Conservation (phyloP, 768 basidiomycete species). For the Hygrophorus pudorinus region DNA sequence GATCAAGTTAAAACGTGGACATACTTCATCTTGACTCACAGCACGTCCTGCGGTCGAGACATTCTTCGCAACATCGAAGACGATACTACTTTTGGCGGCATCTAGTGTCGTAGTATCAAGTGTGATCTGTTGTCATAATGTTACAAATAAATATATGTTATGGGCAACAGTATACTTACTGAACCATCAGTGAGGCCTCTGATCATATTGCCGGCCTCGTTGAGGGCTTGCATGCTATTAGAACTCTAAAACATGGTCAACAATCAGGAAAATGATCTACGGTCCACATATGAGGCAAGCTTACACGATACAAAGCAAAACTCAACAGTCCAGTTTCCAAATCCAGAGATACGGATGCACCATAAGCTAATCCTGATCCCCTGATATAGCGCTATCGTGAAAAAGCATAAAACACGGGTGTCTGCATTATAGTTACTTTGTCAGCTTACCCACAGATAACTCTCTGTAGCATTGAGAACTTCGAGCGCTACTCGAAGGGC, state of each 20-base stretch:
- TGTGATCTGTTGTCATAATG: slow-evolving; percentile 44
- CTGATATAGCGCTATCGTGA: slow-evolving; percentile 66
- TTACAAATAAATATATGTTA: not conserved
- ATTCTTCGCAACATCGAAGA: slow-evolving; percentile 68
- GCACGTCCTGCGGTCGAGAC: slow-evolving; percentile 85
- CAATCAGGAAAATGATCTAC: not conserved
- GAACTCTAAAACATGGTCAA: slow-evolving; percentile 47
- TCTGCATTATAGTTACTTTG: not conserved
- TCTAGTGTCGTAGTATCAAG: slow-evolving; percentile 77
- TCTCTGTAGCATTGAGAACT: slow-evolving; percentile 87
- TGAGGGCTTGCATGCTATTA: slow-evolving; percentile 67
- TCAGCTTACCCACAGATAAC: slow-evolving; percentile 78
- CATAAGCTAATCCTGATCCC: slow-evolving; percentile 91
- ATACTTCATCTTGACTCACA: slow-evolving; percentile 33
- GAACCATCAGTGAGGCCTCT: slow-evolving; percentile 73
- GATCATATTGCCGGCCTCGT: slow-evolving; percentile 71
- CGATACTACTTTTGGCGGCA: slow-evolving; percentile 86
- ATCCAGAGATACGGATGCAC: slow-evolving; percentile 68
- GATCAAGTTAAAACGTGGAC: not conserved
- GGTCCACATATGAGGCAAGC: slow-evolving; percentile 13
- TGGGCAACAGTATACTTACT: slow-evolving; percentile 35
- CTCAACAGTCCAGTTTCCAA: slow-evolving; percentile 67
- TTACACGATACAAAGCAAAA: slow-evolving; percentile 72
- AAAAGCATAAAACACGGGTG: not conserved
- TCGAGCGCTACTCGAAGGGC: slow-evolving; percentile 79